Percentiles rank a stretch among this genome's conserved stretches.
Conservation (phyloP, 208 protist species). For the Trypanosoma caninum region DNA sequence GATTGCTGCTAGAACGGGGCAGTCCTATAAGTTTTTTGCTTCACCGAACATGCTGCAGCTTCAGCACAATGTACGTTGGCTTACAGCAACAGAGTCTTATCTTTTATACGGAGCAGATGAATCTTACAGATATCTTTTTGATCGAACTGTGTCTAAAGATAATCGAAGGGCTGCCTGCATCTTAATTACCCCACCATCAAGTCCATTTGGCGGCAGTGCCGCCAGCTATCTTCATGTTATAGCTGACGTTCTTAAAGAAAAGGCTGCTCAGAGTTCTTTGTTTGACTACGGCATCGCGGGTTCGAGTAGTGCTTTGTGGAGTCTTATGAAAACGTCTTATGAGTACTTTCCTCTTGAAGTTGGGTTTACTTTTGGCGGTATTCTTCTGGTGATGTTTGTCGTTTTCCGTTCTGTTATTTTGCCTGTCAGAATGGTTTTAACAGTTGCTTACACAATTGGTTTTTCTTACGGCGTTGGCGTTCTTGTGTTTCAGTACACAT, state of each 20-base stretch:
- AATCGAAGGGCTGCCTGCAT: conserved; percentile 13
- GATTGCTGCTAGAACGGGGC: conserved; percentile 4
- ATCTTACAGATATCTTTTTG: conserved; percentile 14
- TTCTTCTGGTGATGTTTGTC: conserved; percentile 25
- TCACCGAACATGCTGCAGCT: conserved; percentile 11
- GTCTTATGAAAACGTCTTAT: conserved; percentile 25
- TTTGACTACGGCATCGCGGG: conserved; percentile 23
- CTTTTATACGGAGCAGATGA: not conserved
- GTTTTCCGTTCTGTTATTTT: conserved; percentile 29
- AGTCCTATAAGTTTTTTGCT: conserved; percentile 2
- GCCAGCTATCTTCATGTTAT: conserved; percentile 19
- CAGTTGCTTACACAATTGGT: conserved; percentile 25
- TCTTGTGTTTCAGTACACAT: conserved; percentile 30
- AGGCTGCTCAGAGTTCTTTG: conserved; percentile 1
- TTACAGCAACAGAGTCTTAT: not conserved
- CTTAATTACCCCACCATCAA: conserved; percentile 4
- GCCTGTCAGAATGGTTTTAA: conserved; percentile 25
- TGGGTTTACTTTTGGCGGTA: conserved; percentile 20
- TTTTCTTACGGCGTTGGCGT: conserved; percentile 27
- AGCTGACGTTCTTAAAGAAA: conserved; percentile 7
- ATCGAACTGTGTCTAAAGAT: conserved; percentile 9
- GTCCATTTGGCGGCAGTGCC: conserved; percentile 15
- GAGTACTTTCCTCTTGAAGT: conserved; percentile 34
- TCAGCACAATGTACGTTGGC: not conserved
- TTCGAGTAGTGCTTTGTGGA: conserved; percentile 15